Conservation (phyloP, 2,329 filamentous ascomycete genomes). For the Xylaria sp. region DNA sequence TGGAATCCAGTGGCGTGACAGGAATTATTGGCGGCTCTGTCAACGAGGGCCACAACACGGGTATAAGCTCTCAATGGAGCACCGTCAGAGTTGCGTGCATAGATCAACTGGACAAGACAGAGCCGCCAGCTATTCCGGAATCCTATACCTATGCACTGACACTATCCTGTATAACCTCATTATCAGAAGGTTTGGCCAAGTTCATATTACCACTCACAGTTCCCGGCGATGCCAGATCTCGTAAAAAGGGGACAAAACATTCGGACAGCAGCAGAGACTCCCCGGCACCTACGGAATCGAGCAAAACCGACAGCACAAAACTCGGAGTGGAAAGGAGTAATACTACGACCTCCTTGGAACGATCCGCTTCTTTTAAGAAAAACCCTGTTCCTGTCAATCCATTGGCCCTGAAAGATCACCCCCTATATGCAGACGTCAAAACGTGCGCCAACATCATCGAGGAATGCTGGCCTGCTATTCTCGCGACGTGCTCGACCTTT, state of each 20-base stretch:
- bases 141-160: conserved; percentile 91
- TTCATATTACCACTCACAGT: conserved; percentile 90
- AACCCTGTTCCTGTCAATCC: conserved; percentile 82
- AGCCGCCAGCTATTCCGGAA: conserved; percentile 76
- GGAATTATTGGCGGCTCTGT: conserved; percentile 77
- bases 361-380: conserved; percentile 64
- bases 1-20: conserved; percentile 81
- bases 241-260: conserved; percentile 45
- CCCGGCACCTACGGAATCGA: conserved; percentile 36
- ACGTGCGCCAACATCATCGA: conserved; percentile 79
- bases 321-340: conserved; percentile 28
- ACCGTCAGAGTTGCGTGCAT: conserved; percentile 80
- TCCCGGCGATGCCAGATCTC: conserved; percentile 57
- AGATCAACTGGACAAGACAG: conserved; percentile 88
- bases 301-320: conserved; percentile 30
- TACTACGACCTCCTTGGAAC: conserved; percentile 41
- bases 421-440: conserved; percentile 64
- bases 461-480: conserved; percentile 89
- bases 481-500: conserved; percentile 94
- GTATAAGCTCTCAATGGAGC: conserved; percentile 91
- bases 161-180: conserved; percentile 78
- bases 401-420: conserved; percentile 66
- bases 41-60: conserved; percentile 61
- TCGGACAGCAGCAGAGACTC: conserved; percentile 41
- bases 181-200: conserved; percentile 89